Evolutionary conservation across 192 early-diverging fungal genomes (phyloP).

Genomic region (Coemansia sp.): DNA sequence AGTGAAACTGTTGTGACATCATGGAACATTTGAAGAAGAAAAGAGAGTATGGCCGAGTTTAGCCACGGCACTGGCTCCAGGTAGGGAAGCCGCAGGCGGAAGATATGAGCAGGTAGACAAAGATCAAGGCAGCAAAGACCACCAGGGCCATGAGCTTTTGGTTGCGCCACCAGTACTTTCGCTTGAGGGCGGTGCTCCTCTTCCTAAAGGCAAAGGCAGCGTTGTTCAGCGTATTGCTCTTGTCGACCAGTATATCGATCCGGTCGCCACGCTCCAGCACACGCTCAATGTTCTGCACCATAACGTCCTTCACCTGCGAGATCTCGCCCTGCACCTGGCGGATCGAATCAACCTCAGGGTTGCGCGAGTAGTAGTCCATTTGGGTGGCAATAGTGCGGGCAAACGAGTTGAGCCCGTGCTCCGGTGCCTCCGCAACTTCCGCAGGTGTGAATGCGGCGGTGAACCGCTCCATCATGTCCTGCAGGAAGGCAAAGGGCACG

Average conservation of each 20-base stretch:
- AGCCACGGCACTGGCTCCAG: conserved; percentile 49
- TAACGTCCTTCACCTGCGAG: conserved; percentile 89
- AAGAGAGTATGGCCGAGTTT: neutral
- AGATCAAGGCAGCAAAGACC: conserved; percentile 54
- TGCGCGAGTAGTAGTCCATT: conserved; percentile 78
- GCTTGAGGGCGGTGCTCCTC: conserved; percentile 73
- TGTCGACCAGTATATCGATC: conserved; percentile 85
- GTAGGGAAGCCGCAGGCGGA: conserved; percentile 77
- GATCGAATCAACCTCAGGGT: conserved; percentile 66
- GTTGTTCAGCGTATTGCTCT: conserved; percentile 81
- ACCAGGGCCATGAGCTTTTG: conserved; percentile 72
- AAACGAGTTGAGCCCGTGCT: conserved; percentile 80
- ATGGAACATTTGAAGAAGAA: neutral
- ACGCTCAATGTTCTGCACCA: conserved; percentile 92
- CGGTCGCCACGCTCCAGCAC: conserved; percentile 83
- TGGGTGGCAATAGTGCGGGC: conserved; percentile 69
- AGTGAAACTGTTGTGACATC: too few species aligned
- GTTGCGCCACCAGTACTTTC: conserved; percentile 95
- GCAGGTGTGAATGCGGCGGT: conserved; percentile 51
- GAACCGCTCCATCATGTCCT: conserved; percentile 70
- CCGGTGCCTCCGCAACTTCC: conserved; percentile 52
- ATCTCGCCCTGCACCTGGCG: conserved; percentile 84
- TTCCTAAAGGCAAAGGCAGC: conserved; percentile 87
- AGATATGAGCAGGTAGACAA: conserved; percentile 69
- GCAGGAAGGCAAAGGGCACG: conserved; percentile 85